phyloP scores from a whole-genome alignment of 2,329 filamentous ascomycete species.

The Huntiella abstrusa region DNA sequence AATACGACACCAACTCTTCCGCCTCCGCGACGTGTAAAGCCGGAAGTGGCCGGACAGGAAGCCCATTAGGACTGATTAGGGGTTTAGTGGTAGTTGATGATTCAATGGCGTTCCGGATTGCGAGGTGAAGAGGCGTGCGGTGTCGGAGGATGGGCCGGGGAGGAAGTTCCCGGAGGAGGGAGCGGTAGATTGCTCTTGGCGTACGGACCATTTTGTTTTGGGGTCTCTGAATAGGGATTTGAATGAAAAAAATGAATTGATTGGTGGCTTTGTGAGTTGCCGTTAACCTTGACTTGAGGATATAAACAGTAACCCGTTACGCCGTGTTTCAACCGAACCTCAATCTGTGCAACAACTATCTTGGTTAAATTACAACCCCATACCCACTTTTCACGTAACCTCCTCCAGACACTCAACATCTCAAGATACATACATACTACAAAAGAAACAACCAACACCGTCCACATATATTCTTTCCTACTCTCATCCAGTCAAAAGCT shows the following conservation, averaged over 20 bases:
- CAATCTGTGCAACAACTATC: background rate
- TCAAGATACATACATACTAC: no score
- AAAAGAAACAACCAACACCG: no score
- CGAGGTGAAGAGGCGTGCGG: slow-evolving; percentile 50
- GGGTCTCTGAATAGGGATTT: background rate
- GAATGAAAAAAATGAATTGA: background rate
- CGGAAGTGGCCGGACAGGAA: background rate
- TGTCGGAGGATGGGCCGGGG: slow-evolving; percentile 38
- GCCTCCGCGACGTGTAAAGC: slow-evolving; percentile 20
- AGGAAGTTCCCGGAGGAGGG: slow-evolving; percentile 75
- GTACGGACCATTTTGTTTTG: slow-evolving; percentile 34
- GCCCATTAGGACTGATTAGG: background rate
- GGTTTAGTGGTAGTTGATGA: slow-evolving; percentile 15
- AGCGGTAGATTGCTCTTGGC: slow-evolving; percentile 47
- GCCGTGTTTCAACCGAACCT: no score
- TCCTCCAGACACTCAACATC: no score
- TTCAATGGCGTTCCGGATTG: slow-evolving; percentile 34
- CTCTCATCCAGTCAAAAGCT: background rate
- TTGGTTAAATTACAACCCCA: background rate
- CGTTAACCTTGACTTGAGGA: background rate
- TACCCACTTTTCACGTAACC: no score
- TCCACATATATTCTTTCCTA: background rate
- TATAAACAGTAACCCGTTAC: background rate
- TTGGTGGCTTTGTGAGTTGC: background rate
- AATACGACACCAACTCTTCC: slow-evolving; percentile 65